Evolutionary conservation across 257 asterid species (phyloP), one percentile per base, ranked within the genome.

Genomic region (Plantago major): DNA sequence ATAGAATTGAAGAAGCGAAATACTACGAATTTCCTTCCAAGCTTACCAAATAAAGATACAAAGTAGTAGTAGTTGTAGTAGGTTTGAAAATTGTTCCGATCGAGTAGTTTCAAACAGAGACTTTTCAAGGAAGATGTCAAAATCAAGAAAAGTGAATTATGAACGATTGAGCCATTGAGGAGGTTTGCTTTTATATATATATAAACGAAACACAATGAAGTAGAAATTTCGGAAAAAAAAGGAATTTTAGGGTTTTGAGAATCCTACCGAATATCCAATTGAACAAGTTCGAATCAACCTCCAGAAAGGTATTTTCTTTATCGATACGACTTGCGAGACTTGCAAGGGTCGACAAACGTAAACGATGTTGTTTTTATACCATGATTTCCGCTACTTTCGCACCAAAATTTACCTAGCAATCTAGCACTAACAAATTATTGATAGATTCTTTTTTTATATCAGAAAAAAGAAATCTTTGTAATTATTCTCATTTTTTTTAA

Each of bases 261-360:
- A 22, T 63, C 62, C 26, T 47, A 62, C 81, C 76, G 73, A 82
- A 55, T 76, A 76, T 58, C 42, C 51, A 18, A 60, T 58, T 13
- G 50, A 19, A 28, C 16, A 57, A 14, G 48, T n/a, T n/a, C n/a
- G n/a, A n/a, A n/a, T n/a, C 58, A 22, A 53, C 4, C 26, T n/a
- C n/a, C n/a, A n/a, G n/a, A 22, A 22, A 22, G 26, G 2, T 1
- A 22, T 22, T 22, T 22, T 22, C 26, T 22, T 22, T 22, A 22
- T 22, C 2, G 1, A 22, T 22, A 22, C 26, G 26, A 22, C 1
- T n/a, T n/a, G 2, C 26, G 26, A 22, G 26, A 22, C 26, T 22
- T 22, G n/a, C n/a, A n/a, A n/a, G n/a, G n/a, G n/a, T n/a, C n/a
- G n/a, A n/a, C n/a, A n/a, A n/a, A n/a, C n/a, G n/a, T n/a, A n/a